Conservation (phyloP, 1,284 basidiomycete species). For the Agaricales sp. region DNA sequence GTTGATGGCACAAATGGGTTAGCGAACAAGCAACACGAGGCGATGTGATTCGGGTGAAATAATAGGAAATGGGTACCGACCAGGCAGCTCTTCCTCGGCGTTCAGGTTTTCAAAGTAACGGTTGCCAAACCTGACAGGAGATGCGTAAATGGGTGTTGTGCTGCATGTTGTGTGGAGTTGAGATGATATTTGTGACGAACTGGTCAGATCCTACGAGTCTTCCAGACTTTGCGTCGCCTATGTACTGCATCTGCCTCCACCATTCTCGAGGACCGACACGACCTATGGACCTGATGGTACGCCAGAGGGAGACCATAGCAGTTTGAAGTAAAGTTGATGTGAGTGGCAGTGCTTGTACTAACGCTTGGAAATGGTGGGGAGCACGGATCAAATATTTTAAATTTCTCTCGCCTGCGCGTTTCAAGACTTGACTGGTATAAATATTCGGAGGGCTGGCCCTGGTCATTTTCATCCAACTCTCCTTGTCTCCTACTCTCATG, state of each 20-base stretch:
- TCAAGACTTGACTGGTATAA: too few relatives aligned
- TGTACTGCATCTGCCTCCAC: slow-evolving; percentile 82
- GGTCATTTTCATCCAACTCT: too few relatives aligned
- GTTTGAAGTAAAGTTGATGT: neutral
- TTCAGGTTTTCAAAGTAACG: slow-evolving; percentile 87
- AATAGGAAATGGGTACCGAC: slow-evolving; percentile 29
- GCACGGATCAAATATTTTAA: too few relatives aligned
- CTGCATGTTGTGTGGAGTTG: slow-evolving; percentile 4
- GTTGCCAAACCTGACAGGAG: slow-evolving; percentile 69
- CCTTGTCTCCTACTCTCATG: too few relatives aligned
- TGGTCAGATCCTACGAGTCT: slow-evolving; percentile 73
- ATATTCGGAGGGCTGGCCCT: too few relatives aligned
- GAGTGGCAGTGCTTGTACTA: neutral
- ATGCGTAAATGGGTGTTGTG: slow-evolving; percentile 7
- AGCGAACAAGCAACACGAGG: neutral
- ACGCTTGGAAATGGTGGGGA: too few relatives aligned
- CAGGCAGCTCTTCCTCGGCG: slow-evolving; percentile 76
- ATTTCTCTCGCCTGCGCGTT: too few relatives aligned
- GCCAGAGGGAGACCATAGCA: slow-evolving; percentile 62
- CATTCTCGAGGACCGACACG: slow-evolving; percentile 72
- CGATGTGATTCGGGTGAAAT: neutral
- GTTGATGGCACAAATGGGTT: neutral
- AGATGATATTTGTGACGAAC: slow-evolving; percentile 32
- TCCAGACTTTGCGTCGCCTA: slow-evolving; percentile 86
- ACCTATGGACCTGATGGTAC: slow-evolving; percentile 68